Percentiles rank a stretch among this genome's conserved stretches.
These are phyloP conservation scores for Suhomyces choctaworum DNA, from an alignment of 1,139 yeast genomes.

Conservation along the genomic window DNA sequence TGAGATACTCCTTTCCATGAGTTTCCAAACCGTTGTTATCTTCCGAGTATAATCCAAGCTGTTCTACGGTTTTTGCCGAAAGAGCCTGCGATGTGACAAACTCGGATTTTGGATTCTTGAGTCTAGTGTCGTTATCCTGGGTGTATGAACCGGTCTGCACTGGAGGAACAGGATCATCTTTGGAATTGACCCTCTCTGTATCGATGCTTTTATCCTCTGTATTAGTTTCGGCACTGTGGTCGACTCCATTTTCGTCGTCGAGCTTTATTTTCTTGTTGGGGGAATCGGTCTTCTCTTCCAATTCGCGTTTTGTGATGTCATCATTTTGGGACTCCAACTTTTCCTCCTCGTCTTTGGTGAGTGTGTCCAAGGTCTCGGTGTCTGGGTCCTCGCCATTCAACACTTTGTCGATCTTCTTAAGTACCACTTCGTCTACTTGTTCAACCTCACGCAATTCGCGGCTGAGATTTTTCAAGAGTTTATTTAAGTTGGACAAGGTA, in stretches of 20 bases:
- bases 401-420: conserved; percentile 24
- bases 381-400: conserved; percentile 16
- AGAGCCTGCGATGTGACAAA: conserved; percentile 72
- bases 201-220: conserved; percentile 12
- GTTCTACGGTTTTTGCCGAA: conserved; percentile 63
- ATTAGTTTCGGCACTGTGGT: background rate
- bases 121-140: conserved; percentile 55
- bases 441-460: conserved; percentile 51
- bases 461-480: conserved; percentile 48
- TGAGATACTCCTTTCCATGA: conserved; percentile 70
- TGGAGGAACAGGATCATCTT: conserved; percentile 43
- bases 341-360: conserved; percentile 12
- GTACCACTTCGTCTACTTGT: conserved; percentile 41
- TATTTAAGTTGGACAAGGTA: conserved; percentile 47
- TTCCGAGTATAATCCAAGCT: conserved; percentile 68
- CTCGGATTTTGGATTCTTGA: conserved; percentile 76
- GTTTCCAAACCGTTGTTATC: conserved; percentile 53
- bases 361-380: conserved; percentile 15
- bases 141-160: conserved; percentile 49
- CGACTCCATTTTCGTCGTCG: conserved; percentile 2
- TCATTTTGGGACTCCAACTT: conserved; percentile 14
- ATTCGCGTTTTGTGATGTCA: conserved; percentile 7
- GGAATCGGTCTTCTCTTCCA: conserved; percentile 5
- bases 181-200: conserved; percentile 19
- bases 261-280: conserved; percentile 6